These are phyloP conservation scores for Hirschfeldia incana DNA, from an alignment of 345 rosid species.

Conservation along the genomic window DNA sequence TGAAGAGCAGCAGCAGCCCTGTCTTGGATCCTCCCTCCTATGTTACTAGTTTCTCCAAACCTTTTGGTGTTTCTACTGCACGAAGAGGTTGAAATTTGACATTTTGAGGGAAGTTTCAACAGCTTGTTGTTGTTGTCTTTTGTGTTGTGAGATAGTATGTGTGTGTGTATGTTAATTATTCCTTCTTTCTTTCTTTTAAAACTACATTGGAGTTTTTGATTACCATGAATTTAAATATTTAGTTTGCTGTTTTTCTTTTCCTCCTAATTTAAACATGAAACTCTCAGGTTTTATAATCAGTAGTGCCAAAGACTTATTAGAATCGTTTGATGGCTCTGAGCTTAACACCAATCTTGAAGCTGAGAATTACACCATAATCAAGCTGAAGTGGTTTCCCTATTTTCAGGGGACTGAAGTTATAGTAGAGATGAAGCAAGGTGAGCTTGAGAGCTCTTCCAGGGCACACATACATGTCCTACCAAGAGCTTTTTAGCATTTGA, in stretches of 20 bases:
- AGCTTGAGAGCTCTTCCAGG: not conserved
- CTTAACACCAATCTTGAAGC: constrained; percentile 83
- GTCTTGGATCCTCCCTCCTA: constrained; percentile 51
- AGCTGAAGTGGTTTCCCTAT: constrained; percentile 85
- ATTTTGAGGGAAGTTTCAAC: constrained; percentile 47
- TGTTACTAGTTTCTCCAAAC: constrained; percentile 47
- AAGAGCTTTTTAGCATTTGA: no score
- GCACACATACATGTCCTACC: not conserved
- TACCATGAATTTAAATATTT: constrained; percentile 5
- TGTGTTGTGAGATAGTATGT: constrained; percentile 38
- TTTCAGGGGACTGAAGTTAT: constrained; percentile 62
- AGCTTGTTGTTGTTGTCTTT: constrained; percentile 54
- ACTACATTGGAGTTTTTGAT: constrained; percentile 38
- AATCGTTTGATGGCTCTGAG: constrained; percentile 58
- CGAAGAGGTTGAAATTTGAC: constrained; percentile 23
- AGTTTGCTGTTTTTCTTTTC: not conserved
- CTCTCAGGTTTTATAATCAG: not conserved
- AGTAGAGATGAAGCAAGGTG: constrained; percentile 60
- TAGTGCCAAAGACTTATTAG: constrained; percentile 36
- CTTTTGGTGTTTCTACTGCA: constrained; percentile 46
- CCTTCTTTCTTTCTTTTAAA: constrained; percentile 6
- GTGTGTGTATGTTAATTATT: constrained; percentile 18
- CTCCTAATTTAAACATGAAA: constrained; percentile 1
- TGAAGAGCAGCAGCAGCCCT: constrained; percentile 42
- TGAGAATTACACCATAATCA: constrained; percentile 76